phyloP scores from a whole-genome alignment of 2,329 filamentous ascomycete species.

The Hymenoscyphus fructigenus region DNA sequence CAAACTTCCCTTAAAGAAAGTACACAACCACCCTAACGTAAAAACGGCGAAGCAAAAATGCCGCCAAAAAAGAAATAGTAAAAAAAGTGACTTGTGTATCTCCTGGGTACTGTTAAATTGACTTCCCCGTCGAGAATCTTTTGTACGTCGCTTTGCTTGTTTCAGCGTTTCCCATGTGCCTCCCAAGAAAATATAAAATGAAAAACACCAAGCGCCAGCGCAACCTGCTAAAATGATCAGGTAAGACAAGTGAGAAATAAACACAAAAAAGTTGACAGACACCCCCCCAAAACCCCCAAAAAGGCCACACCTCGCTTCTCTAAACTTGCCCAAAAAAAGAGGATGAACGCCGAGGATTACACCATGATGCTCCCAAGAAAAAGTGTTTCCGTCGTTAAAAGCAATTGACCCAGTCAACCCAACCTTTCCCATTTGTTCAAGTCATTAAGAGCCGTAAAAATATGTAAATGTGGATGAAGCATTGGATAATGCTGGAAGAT shows the following conservation, averaged over 20 bases:
- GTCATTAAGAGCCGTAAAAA: conserved; percentile 10
- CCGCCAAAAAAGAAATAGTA: not conserved
- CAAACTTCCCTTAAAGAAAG: conserved; percentile 1
- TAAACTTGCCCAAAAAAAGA: conserved; percentile 1
- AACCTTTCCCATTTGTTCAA: conserved; percentile 8
- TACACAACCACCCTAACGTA: not conserved
- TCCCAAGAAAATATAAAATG: not conserved
- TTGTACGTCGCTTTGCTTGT: conserved; percentile 7
- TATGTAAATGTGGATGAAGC: conserved; percentile 4
- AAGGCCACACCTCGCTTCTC: conserved; percentile 1
- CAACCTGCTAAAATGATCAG: not conserved
- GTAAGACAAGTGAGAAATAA: conserved; percentile 2
- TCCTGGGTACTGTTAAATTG: conserved; percentile 14
- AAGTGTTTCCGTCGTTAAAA: not conserved
- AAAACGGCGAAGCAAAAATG: not conserved
- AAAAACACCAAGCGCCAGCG: conserved; percentile 3
- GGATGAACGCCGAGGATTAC: not conserved
- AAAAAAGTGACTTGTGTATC: not conserved
- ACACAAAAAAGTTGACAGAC: not conserved
- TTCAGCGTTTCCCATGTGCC: not conserved
- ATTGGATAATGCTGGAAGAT: conserved; percentile 10
- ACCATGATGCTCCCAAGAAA: conserved; percentile 1
- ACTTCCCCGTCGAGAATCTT: conserved; percentile 11
- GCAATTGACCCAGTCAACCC: not conserved
- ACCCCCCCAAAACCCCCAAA: not conserved